Evolutionary conservation across 225 moss, liverwort and hornwort species (phyloP).

Genomic region (Takakia lepidozioides): DNA sequence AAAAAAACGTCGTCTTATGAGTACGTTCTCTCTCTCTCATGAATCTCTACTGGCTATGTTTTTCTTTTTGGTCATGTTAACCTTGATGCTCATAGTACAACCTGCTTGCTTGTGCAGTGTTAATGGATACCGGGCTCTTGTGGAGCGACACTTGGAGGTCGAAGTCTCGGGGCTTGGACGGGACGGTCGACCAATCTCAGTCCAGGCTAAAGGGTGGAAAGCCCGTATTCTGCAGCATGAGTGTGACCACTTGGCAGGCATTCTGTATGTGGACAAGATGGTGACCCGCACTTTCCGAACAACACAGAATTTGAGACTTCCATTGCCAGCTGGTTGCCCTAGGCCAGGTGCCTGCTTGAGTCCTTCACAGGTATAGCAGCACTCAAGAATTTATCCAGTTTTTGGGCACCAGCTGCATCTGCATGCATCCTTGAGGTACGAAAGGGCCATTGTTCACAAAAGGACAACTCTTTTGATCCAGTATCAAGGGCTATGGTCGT

Average conservation of each 20-base stretch:
- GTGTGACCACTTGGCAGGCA: conserved; percentile 68
- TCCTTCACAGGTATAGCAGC: too few relatives aligned
- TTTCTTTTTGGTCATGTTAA: too few relatives aligned
- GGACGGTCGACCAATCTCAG: conserved; percentile 56
- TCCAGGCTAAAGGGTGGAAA: conserved; percentile 79
- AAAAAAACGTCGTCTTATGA: too few relatives aligned
- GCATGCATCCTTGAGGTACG: too few relatives aligned
- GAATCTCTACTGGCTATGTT: too few relatives aligned
- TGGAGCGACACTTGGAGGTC: conserved; percentile 80
- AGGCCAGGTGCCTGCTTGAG: conserved; percentile 49
- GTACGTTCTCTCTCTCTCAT: too few relatives aligned
- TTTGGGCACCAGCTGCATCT: too few relatives aligned
- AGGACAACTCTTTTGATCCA: too few relatives aligned
- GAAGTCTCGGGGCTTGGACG: conserved; percentile 80
- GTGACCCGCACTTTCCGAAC: conserved; percentile 71
- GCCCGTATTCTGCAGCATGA: conserved; percentile 94
- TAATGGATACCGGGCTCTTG: conserved; percentile 78
- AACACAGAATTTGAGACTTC: conserved; percentile 62
- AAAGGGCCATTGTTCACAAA: too few relatives aligned
- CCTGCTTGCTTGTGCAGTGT: conserved; percentile 60
- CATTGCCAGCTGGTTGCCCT: conserved; percentile 69
- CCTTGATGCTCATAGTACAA: too few relatives aligned
- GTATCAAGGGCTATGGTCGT: too few relatives aligned
- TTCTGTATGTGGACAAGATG: conserved; percentile 84
- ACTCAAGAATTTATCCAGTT: too few relatives aligned